Evolutionary conservation across 108 stramenopile genomes (phyloP), one percentile per base, ranked within the genome.

Genomic region (Mayamaea pseudoterrestris): DNA sequence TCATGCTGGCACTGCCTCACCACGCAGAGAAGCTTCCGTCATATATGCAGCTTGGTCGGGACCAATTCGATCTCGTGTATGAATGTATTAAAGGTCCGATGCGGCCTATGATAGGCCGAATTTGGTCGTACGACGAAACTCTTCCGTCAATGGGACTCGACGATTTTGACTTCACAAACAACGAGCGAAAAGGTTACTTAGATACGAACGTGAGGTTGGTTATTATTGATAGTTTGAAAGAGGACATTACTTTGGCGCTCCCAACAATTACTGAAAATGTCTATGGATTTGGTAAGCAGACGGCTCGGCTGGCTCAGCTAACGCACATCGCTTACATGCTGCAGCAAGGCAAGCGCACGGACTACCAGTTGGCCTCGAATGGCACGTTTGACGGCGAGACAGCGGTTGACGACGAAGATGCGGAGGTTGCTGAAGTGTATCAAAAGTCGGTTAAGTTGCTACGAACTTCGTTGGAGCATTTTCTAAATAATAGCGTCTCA

Each of bases 1-100:
- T 90, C n/a, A 90, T 82, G 78, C 39, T 90, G 39, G 72, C 80
- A n/a, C 56, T 90, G 35, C 88, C 88, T 7, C 88, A 90, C 63
- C 88, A 90, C 60, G 73, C 70, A 27, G 56, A 73, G 41, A 62
- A 65, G 3, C 62, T 90, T 14, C 49, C 69, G 14, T 28, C 54
- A 13, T 48, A 50, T 7, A 53, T 65, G 27, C 41, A 68, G 7
- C 61, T 89, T 3, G 44, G 44, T 14, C 22, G 26, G 26, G 41
- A 57, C 13, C 47, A 73, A 18, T 90, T 90, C 41, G 78, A 90
- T 42, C 48, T 90, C 32, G 28, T 41, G 22, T 90, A 76, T 42
- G 30, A 49, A 14, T 77, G 73, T 43, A 90, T 90, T 51, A 90
- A 90, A 51, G 88, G 88, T 2, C 27, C 26, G 17, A 82, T 90